Percentiles rank a stretch among this genome's conserved stretches.
Evolutionary conservation across 805 yeast species (phyloP).

Genomic region (Metahyphopichia silvanorum): DNA sequence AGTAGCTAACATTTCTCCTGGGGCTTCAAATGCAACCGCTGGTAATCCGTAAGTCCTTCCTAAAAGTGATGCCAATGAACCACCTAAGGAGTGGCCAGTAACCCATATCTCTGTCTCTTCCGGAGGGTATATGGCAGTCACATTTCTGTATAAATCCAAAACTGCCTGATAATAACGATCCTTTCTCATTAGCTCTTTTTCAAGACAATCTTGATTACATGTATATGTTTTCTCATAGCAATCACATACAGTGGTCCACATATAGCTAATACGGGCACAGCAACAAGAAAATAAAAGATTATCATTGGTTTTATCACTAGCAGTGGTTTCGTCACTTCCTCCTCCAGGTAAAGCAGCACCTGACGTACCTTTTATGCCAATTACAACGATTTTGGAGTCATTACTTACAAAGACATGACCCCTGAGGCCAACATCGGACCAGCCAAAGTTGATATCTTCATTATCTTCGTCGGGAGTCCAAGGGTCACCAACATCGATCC

Average conservation of each 20-base stretch:
- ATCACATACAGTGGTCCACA: slow-evolving; percentile 96
- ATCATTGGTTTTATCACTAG: slow-evolving; percentile 80
- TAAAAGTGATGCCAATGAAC: slow-evolving; percentile 72
- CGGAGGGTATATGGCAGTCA: slow-evolving; percentile 61
- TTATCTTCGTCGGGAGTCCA: slow-evolving; percentile 54
- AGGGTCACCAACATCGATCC: slow-evolving; percentile 69
- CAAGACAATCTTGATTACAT: slow-evolving; percentile 86
- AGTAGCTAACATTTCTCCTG: slow-evolving; percentile 85
- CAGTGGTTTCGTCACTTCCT: slow-evolving; percentile 63
- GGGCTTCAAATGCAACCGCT: slow-evolving; percentile 86
- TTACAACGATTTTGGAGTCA: slow-evolving; percentile 59
- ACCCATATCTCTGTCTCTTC: slow-evolving; percentile 71
- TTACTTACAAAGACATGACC: slow-evolving; percentile 82
- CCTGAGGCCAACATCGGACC: slow-evolving; percentile 81
- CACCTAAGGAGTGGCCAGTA: slow-evolving; percentile 95
- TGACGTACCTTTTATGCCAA: slow-evolving; percentile 88
- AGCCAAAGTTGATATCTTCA: slow-evolving; percentile 68
- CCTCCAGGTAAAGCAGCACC: slow-evolving; percentile 63
- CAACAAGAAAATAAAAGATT: slow-evolving; percentile 91
- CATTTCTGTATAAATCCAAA: slow-evolving; percentile 72
- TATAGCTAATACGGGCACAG: slow-evolving; percentile 86
- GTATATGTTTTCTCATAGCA: slow-evolving; percentile 82
- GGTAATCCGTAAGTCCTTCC: slow-evolving; percentile 92
- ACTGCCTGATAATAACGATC: slow-evolving; percentile 84
- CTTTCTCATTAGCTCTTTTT: slow-evolving; percentile 63